Evolutionary conservation across 768 basidiomycete species (phyloP).

Genomic region (Rhodotorula graminis): DNA sequence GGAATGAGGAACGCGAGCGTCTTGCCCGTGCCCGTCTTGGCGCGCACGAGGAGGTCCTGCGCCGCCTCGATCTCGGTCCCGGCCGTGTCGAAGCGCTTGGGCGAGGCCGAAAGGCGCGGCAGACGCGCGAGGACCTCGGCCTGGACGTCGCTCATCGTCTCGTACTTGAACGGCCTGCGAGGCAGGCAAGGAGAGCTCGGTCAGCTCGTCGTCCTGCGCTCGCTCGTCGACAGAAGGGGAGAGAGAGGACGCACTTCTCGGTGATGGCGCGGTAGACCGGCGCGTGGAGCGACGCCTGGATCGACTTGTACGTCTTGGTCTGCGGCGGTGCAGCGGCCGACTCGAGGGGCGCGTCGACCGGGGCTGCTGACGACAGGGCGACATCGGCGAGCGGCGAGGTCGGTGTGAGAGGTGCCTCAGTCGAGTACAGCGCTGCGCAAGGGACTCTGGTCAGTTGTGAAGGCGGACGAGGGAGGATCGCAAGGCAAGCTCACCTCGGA

Average conservation of each 20-base stretch:
- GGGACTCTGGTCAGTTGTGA: not conserved
- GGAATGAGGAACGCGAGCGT: conserved; percentile 89
- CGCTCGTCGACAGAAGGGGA: no score
- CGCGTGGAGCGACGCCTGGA: conserved; percentile 30
- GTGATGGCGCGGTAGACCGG: conserved; percentile 40
- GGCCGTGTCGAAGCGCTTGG: conserved; percentile 45
- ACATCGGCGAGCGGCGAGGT: not conserved
- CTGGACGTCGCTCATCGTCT: conserved; percentile 75
- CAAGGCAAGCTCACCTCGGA: not conserved
- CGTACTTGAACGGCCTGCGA: conserved; percentile 62
- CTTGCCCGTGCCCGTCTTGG: conserved; percentile 96
- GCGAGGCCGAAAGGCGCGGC: conserved; percentile 62
- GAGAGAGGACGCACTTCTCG: conserved; percentile 15
- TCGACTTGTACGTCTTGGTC: conserved; percentile 20
- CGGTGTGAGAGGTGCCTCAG: not conserved
- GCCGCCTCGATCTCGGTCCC: conserved; percentile 40
- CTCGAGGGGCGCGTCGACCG: not conserved
- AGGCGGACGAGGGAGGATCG: not conserved
- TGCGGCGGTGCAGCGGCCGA: not conserved
- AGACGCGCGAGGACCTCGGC: conserved; percentile 69
- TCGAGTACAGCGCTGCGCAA: conserved; percentile 1
- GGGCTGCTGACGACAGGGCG: not conserved
- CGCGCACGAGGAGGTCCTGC: conserved; percentile 85
- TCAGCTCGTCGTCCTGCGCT: not conserved
- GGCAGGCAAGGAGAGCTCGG: conserved; percentile 58